These are phyloP conservation scores for Suillus americanus DNA, from an alignment of 768 basidiomycete species.

Conservation along the genomic window DNA sequence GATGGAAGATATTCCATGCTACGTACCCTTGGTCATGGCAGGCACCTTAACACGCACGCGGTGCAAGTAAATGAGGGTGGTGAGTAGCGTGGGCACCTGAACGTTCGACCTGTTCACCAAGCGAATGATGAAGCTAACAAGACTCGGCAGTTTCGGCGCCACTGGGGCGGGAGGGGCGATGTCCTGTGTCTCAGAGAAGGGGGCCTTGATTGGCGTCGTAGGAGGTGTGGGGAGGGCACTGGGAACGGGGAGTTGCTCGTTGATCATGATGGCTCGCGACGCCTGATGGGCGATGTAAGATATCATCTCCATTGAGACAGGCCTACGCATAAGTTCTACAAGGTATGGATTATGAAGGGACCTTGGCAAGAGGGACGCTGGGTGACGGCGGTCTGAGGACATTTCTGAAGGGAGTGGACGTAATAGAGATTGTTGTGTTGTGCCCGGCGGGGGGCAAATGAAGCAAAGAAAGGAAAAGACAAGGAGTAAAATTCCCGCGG, in stretches of 20 bases:
- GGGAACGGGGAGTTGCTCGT: conserved; percentile 41
- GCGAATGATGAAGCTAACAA: conserved; percentile 83
- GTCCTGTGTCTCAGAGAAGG: conserved; percentile 33
- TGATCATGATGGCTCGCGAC: conserved; percentile 70
- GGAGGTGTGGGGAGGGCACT: conserved; percentile 64
- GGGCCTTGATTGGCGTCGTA: conserved; percentile 54
- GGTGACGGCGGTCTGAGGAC: conserved; percentile 50
- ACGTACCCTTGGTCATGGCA: conserved; percentile 78
- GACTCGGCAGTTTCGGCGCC: conserved; percentile 48
- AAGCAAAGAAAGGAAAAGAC: conserved; percentile 15
- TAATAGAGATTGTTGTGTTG: conserved; percentile 30
- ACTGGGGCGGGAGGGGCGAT: conserved; percentile 17
- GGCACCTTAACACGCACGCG: conserved; percentile 81
- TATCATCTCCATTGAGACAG: conserved; percentile 85
- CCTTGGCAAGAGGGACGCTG: conserved; percentile 79
- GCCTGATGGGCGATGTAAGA: conserved; percentile 79
- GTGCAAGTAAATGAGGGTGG: conserved; percentile 90
- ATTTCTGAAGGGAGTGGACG: conserved; percentile 35
- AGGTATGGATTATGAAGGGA: conserved; percentile 79
- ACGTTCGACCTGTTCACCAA: conserved; percentile 83
- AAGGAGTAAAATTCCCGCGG: neutral
- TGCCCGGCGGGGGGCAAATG: conserved; percentile 15
- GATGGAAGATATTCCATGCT: neutral
- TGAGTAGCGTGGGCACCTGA: conserved; percentile 85
- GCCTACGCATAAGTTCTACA: conserved; percentile 72